Conservation (phyloP, 108 stramenopile species). For the Thalassiosira profunda region DNA sequence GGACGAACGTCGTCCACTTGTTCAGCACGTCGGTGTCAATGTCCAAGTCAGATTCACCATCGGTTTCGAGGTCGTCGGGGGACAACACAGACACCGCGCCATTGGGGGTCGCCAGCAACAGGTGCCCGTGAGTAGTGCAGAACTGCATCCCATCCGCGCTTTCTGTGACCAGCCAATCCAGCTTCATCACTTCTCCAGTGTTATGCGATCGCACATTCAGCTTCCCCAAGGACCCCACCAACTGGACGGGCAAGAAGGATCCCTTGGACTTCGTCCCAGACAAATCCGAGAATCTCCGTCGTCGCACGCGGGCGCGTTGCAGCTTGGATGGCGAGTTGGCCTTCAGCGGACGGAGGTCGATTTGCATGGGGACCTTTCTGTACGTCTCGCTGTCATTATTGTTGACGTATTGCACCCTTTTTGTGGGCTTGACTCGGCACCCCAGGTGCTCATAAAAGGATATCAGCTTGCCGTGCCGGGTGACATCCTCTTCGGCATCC, state of each 20-base stretch:
- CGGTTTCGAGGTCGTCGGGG: constrained; percentile 14
- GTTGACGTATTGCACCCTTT: constrained; percentile 61
- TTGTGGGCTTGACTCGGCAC: constrained; percentile 45
- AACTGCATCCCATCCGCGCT: constrained; percentile 39
- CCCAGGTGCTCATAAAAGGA: constrained; percentile 64
- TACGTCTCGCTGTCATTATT: constrained; percentile 73
- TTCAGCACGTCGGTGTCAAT: constrained; percentile 1
- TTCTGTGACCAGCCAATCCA: constrained; percentile 45
- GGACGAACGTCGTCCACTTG: constrained; percentile 38
- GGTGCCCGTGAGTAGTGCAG: constrained; percentile 40
- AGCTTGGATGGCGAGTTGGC: not conserved
- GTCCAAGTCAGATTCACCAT: constrained; percentile 16
- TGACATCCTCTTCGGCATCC: constrained; percentile 73
- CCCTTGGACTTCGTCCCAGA: constrained; percentile 1
- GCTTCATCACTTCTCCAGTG: not conserved
- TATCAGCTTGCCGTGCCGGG: constrained; percentile 63
- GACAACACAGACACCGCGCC: constrained; percentile 25
- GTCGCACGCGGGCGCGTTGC: constrained; percentile 3
- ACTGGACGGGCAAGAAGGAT: constrained; percentile 40
- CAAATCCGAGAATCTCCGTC: constrained; percentile 8
- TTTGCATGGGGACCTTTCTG: constrained; percentile 70
- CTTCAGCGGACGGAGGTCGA: constrained; percentile 23
- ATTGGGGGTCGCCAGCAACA: constrained; percentile 24
- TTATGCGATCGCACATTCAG: constrained; percentile 3
- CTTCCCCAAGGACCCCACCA: constrained; percentile 32